phyloP scores from a whole-genome alignment of 768 basidiomycete species.

The Phaffia tasmanica region DNA sequence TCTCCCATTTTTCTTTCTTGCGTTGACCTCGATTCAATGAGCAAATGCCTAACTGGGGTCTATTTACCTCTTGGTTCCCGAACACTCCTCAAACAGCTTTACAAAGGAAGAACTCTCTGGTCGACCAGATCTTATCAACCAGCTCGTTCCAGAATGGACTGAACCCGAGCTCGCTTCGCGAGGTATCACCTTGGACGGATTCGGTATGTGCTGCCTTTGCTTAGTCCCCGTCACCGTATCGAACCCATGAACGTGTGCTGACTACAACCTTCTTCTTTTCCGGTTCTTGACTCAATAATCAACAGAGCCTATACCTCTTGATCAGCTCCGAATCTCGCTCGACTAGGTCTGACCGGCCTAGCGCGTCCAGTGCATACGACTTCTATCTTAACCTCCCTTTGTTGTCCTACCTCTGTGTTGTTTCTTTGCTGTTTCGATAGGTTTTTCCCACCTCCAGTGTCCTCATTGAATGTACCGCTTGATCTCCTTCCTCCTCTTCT shows the following conservation, averaged over 20 bases:
- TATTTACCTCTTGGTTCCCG: constrained; percentile 15
- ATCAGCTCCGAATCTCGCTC: constrained; percentile 85
- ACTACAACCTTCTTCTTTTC: constrained; percentile 51
- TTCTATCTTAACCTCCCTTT: no score
- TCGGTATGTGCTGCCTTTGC: neutral
- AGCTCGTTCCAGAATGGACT: constrained; percentile 79
- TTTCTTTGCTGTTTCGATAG: neutral
- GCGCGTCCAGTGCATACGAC: no score
- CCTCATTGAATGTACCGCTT: neutral
- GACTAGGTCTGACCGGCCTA: constrained; percentile 41
- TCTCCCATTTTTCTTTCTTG: constrained; percentile 23
- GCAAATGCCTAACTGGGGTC: neutral
- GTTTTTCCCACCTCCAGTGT: neutral
- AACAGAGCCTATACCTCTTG: constrained; percentile 82
- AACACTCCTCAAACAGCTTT: constrained; percentile 12
- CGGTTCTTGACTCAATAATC: neutral
- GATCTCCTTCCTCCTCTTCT: no score
- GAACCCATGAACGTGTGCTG: constrained; percentile 69
- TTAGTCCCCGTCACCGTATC: constrained; percentile 27
- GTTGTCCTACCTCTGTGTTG: no score
- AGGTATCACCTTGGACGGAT: constrained; percentile 3
- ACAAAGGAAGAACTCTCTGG: constrained; percentile 71
- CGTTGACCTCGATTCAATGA: neutral
- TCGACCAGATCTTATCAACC: constrained; percentile 82
- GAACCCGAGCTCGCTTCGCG: constrained; percentile 61